A percentile compares a stretch with the other conserved stretches of the same genome.
phyloP scores from a whole-genome alignment of 805 yeast genomes.

The Lipomyces yamanashiensis region DNA sequence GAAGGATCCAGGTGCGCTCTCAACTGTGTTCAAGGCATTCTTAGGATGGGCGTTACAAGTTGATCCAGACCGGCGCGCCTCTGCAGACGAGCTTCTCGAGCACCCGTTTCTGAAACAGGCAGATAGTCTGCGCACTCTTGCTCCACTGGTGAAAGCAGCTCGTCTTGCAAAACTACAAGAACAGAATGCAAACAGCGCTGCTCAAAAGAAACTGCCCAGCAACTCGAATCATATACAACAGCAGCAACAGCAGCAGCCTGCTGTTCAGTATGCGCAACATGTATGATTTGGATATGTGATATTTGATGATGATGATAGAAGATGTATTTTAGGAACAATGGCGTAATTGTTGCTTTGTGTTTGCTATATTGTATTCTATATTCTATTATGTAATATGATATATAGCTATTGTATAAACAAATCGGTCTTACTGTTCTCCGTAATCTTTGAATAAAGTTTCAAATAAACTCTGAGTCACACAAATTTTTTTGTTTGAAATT shows the following conservation, averaged over 20 bases:
- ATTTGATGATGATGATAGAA: background rate
- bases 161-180: conserved; percentile 35
- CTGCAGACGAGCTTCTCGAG: conserved; percentile 70
- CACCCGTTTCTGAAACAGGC: conserved; percentile 39
- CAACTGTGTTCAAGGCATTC: conserved; percentile 68
- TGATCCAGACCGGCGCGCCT: conserved; percentile 77
- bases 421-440: too few relatives aligned
- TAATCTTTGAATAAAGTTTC: conserved; percentile 9
- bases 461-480: conserved; percentile 3
- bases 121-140: conserved; percentile 35
- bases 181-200: conserved; percentile 15
- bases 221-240: background rate
- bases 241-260: background rate
- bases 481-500: background rate
- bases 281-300: background rate
- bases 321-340: too few relatives aligned
- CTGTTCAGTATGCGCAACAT: conserved; percentile 12
- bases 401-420: too few relatives aligned
- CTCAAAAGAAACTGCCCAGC: background rate
- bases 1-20: conserved; percentile 82
- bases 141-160: conserved; percentile 41
- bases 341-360: too few relatives aligned
- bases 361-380: too few relatives aligned
- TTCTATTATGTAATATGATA: too few relatives aligned
- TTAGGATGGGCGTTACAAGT: conserved; percentile 81